Conservation (phyloP, 2,329 filamentous ascomycete species). For the Epichloe baconii region DNA sequence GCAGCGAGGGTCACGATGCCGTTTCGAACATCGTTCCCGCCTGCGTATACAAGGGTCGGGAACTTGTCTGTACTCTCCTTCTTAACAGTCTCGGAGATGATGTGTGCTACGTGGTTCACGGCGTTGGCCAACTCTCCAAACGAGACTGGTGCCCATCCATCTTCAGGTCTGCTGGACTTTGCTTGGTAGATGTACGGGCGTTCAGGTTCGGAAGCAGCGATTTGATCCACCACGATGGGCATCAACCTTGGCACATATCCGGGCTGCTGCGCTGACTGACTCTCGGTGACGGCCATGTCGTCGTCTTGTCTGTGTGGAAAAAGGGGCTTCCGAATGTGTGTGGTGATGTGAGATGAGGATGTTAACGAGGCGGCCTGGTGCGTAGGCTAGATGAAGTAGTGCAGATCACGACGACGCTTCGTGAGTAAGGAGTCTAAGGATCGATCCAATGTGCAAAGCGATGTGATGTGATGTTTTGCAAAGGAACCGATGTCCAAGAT, state of each 20-base stretch:
- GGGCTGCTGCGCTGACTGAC: background rate
- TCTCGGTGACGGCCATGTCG: background rate
- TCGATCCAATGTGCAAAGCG: no score
- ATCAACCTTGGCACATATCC: constrained; percentile 9
- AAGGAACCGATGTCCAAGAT: no score
- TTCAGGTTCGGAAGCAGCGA: constrained; percentile 11
- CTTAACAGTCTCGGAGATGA: constrained; percentile 17
- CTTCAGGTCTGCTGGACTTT: constrained; percentile 11
- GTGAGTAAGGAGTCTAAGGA: no score
- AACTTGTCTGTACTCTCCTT: constrained; percentile 16
- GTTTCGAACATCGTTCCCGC: constrained; percentile 11
- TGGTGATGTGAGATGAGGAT: no score
- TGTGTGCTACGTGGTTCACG: constrained; percentile 18
- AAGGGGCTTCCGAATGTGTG: no score
- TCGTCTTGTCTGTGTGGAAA: background rate
- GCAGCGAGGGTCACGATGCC: constrained; percentile 7
- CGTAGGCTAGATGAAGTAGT: background rate
- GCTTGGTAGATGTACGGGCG: constrained; percentile 26
- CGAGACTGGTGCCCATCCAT: constrained; percentile 18
- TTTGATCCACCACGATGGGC: constrained; percentile 12
- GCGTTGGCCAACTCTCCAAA: constrained; percentile 16
- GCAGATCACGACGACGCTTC: background rate
- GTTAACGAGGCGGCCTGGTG: no score
- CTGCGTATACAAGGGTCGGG: constrained; percentile 22
- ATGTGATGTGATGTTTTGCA: no score